Evolutionary conservation across 305 asterid genomes (phyloP).

Genomic region (Striga hermonthica): DNA sequence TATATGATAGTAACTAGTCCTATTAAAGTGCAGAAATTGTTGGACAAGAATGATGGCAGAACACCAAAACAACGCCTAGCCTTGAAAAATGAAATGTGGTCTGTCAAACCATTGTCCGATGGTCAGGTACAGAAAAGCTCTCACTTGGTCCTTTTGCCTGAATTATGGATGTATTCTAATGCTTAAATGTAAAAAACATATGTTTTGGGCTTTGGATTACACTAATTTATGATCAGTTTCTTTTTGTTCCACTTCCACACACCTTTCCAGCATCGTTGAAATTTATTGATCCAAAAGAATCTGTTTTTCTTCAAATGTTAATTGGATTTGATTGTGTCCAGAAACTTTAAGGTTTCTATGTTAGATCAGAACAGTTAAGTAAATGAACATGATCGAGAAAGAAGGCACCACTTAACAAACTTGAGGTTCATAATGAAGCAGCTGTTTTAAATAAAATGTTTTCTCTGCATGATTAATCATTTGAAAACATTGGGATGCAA

Average conservation of each 20-base stretch:
- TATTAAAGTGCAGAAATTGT: slow-evolving; percentile 73
- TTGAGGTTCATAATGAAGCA: not conserved
- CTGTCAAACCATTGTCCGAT: slow-evolving; percentile 77
- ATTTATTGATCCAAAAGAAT: slow-evolving; percentile 22
- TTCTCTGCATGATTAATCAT: not conserved
- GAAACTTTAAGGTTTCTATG: slow-evolving; percentile 1
- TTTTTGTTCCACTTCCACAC: slow-evolving; percentile 11
- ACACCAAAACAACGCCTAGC: slow-evolving; percentile 79
- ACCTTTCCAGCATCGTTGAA: slow-evolving; percentile 15
- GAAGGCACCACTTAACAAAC: slow-evolving; percentile 5
- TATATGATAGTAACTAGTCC: slow-evolving; percentile 22
- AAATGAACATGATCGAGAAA: not conserved
- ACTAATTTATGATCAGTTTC: slow-evolving; percentile 19
- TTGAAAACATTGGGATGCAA: slow-evolving; percentile 4
- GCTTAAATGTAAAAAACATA: slow-evolving; percentile 22
- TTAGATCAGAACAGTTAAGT: not conserved
- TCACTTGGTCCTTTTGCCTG: slow-evolving; percentile 15
- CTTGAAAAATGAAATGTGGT: slow-evolving; percentile 90
- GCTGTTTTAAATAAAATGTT: not conserved
- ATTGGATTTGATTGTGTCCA: slow-evolving; percentile 11
- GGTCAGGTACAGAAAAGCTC: slow-evolving; percentile 66
- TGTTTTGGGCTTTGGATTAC: slow-evolving; percentile 22
- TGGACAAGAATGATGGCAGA: slow-evolving; percentile 68
- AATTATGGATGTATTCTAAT: not conserved
- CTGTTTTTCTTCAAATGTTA: slow-evolving; percentile 27